Conservation (phyloP, 2,329 filamentous ascomycete genomes). For the Teratosphaeria destructans region DNA sequence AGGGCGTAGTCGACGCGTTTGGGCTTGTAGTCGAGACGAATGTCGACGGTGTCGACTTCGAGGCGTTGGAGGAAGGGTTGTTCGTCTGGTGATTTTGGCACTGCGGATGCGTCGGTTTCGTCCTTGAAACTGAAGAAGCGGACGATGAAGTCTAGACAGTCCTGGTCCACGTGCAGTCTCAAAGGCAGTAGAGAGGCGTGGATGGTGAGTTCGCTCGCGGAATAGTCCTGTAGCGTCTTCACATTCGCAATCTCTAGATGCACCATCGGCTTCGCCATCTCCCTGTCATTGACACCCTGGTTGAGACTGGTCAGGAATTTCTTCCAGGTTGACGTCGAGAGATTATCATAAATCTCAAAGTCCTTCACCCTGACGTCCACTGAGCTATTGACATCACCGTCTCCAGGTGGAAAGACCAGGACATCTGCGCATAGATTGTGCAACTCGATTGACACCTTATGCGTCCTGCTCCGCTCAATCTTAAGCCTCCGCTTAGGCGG, state of each 20-base stretch:
- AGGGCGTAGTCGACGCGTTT: conserved; percentile 96
- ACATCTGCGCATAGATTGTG: conserved; percentile 75
- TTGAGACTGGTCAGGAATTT: conserved; percentile 94
- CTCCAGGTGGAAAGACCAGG: conserved; percentile 63
- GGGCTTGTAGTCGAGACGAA: conserved; percentile 93
- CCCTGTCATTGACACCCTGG: conserved; percentile 65
- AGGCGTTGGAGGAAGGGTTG: conserved; percentile 69
- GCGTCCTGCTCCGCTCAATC: conserved; percentile 73
- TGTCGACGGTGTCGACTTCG: conserved; percentile 71
- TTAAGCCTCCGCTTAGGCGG: conserved; percentile 43
- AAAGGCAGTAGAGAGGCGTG: conserved; percentile 67
- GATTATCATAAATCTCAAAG: conserved; percentile 84
- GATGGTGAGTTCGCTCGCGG: conserved; percentile 74
- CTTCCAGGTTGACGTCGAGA: conserved; percentile 93
- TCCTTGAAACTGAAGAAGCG: conserved; percentile 98
- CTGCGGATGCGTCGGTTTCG: conserved; percentile 39
- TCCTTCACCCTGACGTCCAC: conserved; percentile 73
- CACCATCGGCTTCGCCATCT: conserved; percentile 80
- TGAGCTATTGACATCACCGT: conserved; percentile 76
- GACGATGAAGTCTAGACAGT: conserved; percentile 92
- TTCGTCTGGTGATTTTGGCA: conserved; percentile 41
- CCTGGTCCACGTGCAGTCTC: conserved; percentile 89
- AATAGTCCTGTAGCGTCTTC: conserved; percentile 70
- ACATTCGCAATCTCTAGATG: conserved; percentile 83
- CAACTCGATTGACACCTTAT: conserved; percentile 93